A percentile compares a stretch with the other conserved stretches of the same genome.
These are phyloP conservation scores for Tripterygium wilfordii DNA, from an alignment of 177 flowering plant genomes.

Conservation along the genomic window DNA sequence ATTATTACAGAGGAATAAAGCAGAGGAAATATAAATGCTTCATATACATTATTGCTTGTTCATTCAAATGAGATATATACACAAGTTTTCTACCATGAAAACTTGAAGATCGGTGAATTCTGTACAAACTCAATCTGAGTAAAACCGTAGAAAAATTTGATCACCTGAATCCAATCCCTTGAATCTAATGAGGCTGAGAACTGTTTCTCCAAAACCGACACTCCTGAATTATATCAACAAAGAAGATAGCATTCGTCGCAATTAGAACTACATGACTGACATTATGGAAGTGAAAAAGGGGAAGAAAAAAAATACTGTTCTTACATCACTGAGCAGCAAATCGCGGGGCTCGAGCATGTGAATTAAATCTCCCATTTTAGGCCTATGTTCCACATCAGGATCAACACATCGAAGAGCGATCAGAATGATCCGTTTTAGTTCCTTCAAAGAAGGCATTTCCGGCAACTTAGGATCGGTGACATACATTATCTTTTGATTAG, in stretches of 20 bases:
- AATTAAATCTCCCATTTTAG: constrained; percentile 36
- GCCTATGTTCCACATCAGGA: constrained; percentile 31
- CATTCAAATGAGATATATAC: too few relatives aligned
- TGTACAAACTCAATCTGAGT: too few relatives aligned
- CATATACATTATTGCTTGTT: too few relatives aligned
- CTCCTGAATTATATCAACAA: constrained; percentile 1
- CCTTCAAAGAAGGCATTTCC: constrained; percentile 22
- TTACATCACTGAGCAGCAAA: constrained; percentile 26
- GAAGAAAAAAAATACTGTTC: constrained; percentile 1
- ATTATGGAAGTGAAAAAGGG: too few relatives aligned
- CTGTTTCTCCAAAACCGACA: neutral
- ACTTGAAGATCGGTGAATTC: too few relatives aligned
- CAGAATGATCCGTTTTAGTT: constrained; percentile 35
- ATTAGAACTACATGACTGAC: neutral
- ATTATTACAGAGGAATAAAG: too few relatives aligned
- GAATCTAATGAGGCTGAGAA: too few relatives aligned
- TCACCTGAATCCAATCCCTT: too few relatives aligned
- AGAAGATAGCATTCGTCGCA: too few relatives aligned
- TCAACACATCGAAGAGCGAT: constrained; percentile 45
- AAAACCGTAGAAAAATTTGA: too few relatives aligned
- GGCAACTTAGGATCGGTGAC: constrained; percentile 33
- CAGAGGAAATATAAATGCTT: too few relatives aligned
- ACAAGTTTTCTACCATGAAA: too few relatives aligned
- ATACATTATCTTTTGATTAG: constrained; percentile 5
- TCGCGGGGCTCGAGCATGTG: constrained; percentile 47